Evolutionary conservation across 805 yeast species (phyloP), one percentile per base, ranked within the genome.

Genomic region (Myxozyma mucilagina): DNA sequence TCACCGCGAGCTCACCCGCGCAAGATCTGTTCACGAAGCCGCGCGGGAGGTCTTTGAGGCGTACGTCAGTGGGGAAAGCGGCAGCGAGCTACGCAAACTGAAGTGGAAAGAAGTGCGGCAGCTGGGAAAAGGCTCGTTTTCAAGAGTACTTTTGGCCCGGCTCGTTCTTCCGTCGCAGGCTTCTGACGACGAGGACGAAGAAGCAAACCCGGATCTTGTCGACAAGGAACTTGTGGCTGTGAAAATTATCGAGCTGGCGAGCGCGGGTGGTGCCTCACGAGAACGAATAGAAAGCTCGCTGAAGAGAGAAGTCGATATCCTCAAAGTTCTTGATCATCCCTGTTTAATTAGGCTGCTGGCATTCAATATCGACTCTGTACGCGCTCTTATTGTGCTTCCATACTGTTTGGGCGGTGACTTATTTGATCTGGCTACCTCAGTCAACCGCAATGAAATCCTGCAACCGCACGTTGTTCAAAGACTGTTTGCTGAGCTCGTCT

Each of bases 341-440:
- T 62, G 66, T 32, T 47, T 62, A 47, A 62, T 62, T 13, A 60
- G 56, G 16, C 54, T 58, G 4, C 36, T 62, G 14, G 66, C 66
- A 11, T 59, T 62, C 50, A 62, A 55, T 32, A 32, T 66, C 61
- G 78, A 69, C 75, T 73, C 62, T 69, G 75, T 59, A 6, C 68
- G 74, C 4, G 77, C 79, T 7, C 55, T 76, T 16, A 80, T 92
- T 73, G 87, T 87, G 44, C 78, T 92, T 69, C 89, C 92, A 1
- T 90, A 82, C 72, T 88, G 90, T 68, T 72, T 77, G 5, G 98
- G 98, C 4, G 97, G 98, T 3, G 97, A 91, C 69, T 73, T 94
- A 44, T 86, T 88, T 68, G 85, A 85, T 39, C 81, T 89, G 61
- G 81, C 87, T 0, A 73, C 83, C 14, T 58, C 66, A 4, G 51